Percentiles rank a stretch among this genome's conserved stretches.
These are phyloP conservation scores for Rhodotorula sp. DNA, from an alignment of 1,284 basidiomycete species.

Conservation along the genomic window DNA sequence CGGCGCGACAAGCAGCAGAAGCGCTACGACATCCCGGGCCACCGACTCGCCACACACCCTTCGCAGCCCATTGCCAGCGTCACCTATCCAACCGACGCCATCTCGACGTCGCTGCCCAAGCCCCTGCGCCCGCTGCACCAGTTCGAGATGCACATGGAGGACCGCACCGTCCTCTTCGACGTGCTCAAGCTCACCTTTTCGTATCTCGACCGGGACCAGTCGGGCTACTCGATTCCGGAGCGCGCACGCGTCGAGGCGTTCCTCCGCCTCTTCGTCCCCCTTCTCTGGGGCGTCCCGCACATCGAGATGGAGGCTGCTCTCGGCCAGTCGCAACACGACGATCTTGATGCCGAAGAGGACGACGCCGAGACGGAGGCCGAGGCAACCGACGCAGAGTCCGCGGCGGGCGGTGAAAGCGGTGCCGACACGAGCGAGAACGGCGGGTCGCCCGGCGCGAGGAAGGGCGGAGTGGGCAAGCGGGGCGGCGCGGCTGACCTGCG, in stretches of 20 bases:
- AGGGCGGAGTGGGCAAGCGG: conserved; percentile 13
- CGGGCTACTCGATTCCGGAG: conserved; percentile 68
- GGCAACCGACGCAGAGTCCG: conserved; percentile 51
- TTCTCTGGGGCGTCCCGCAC: conserved; percentile 73
- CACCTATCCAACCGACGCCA: conserved; percentile 9
- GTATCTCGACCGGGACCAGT: conserved; percentile 77
- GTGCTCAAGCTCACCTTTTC: conserved; percentile 85
- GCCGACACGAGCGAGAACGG: conserved; percentile 8
- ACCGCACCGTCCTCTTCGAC: conserved; percentile 80
- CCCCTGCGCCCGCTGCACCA: conserved; percentile 59
- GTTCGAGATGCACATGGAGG: conserved; percentile 76
- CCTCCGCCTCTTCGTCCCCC: conserved; percentile 79
- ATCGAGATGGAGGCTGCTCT: conserved; percentile 69
- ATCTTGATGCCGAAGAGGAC: conserved; percentile 58
- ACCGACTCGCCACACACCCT: conserved; percentile 27
- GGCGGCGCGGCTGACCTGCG: conserved; percentile 67
- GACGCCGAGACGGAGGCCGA: conserved; percentile 44
- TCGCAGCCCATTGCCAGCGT: conserved; percentile 6
- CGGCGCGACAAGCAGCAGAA: conserved; percentile 71
- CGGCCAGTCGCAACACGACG: conserved; percentile 56
- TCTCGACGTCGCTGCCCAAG: conserved; percentile 17
- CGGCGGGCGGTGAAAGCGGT: conserved; percentile 7
- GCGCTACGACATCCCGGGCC: conserved; percentile 51
- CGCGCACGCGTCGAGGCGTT: conserved; percentile 81
- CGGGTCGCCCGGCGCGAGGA: background rate